Conservation (phyloP, 345 rosid species). For the Linum trigynum region DNA sequence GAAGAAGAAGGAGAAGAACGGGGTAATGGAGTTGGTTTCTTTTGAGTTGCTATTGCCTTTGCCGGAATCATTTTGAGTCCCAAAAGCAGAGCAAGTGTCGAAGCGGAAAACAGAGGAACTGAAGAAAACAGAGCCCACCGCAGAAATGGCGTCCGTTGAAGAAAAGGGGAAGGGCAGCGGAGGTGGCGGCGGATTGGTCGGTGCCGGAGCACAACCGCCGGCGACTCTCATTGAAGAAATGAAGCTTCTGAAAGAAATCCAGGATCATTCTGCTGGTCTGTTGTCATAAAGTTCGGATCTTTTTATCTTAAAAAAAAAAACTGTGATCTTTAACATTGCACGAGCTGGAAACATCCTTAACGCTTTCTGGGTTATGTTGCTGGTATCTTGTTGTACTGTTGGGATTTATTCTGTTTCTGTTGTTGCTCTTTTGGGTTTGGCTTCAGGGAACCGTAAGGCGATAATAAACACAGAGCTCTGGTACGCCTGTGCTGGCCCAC, state of each 20-base stretch:
- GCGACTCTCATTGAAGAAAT: constrained; percentile 66
- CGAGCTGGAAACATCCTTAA: not conserved
- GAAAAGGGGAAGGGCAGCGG: constrained; percentile 43
- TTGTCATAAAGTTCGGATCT: constrained; percentile 4
- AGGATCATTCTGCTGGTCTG: constrained; percentile 60
- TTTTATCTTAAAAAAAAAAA: not conserved
- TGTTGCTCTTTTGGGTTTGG: constrained; percentile 2
- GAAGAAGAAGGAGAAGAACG: not conserved
- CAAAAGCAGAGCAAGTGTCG: too few relatives aligned
- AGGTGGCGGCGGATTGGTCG: constrained; percentile 23
- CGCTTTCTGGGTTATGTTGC: not conserved
- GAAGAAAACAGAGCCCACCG: constrained; percentile 3
- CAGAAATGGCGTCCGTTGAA: constrained; percentile 47
- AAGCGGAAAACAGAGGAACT: too few relatives aligned
- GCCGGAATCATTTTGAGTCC: too few relatives aligned
- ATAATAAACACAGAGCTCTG: constrained; percentile 77
- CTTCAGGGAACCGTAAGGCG: constrained; percentile 55
- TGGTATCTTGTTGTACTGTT: constrained; percentile 6
- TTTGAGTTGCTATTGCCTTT: too few relatives aligned
- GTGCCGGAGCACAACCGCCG: constrained; percentile 21
- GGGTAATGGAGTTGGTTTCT: not conserved
- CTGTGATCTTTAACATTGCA: constrained; percentile 8
- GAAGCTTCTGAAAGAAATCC: constrained; percentile 83
- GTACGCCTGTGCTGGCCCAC: constrained; percentile 99
- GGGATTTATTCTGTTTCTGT: not conserved